Conservation (phyloP, 768 basidiomycete species). For the Tylopilus sp. region DNA sequence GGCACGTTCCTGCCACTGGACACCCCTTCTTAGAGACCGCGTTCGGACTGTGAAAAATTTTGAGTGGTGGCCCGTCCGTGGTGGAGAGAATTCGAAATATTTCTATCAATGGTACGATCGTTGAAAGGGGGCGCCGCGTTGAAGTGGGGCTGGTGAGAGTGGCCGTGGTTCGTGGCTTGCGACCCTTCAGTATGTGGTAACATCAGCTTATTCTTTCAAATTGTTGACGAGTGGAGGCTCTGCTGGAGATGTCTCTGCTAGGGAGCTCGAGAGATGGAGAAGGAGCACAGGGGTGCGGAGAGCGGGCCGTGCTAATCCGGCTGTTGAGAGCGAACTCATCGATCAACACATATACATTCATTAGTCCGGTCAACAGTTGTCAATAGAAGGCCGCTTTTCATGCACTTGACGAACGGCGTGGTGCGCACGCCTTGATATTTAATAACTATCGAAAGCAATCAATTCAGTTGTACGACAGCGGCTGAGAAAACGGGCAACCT, state of each 20-base stretch:
- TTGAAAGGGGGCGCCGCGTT: slow-evolving; percentile 6
- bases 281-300: background rate
- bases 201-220: background rate
- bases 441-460: slow-evolving; percentile 31
- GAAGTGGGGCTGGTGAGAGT: slow-evolving; percentile 8
- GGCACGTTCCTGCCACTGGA: slow-evolving; percentile 1
- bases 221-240: background rate
- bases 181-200: slow-evolving; percentile 2
- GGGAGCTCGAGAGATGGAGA: background rate
- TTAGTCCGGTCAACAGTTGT: slow-evolving; percentile 18
- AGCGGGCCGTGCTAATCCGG: too few relatives aligned
- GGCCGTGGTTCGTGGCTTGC: background rate
- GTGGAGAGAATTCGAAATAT: slow-evolving; percentile 7
- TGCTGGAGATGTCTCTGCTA: background rate
- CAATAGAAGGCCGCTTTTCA: slow-evolving; percentile 17
- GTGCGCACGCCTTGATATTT: slow-evolving; percentile 8
- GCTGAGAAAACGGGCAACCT: slow-evolving; percentile 10
- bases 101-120: slow-evolving; percentile 16
- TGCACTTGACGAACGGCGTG: slow-evolving; percentile 6
- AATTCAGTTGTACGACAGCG: slow-evolving; percentile 18
- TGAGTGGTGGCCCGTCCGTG: background rate
- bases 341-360: slow-evolving; percentile 23
- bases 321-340: background rate
- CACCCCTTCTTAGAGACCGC: slow-evolving; percentile 7
- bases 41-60: slow-evolving; percentile 17